These are phyloP conservation scores for Exophiala oligosperma DNA, from an alignment of 2,329 filamentous ascomycete genomes.

Conservation along the genomic window DNA sequence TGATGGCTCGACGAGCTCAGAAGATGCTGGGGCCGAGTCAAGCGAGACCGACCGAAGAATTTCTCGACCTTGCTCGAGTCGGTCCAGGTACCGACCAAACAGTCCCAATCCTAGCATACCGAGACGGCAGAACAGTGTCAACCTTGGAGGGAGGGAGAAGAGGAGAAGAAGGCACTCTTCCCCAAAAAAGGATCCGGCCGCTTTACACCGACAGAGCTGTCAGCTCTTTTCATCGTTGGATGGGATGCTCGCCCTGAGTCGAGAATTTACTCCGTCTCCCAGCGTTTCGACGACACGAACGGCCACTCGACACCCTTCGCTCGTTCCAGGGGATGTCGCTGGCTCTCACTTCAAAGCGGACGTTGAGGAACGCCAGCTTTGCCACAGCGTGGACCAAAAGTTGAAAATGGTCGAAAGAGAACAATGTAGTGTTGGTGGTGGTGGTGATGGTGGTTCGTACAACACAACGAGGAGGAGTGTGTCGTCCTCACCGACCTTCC, in stretches of 20 bases:
- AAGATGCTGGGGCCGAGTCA: neutral
- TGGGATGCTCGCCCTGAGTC: constrained; percentile 16
- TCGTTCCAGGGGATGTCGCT: constrained; percentile 5
- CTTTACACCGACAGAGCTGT: constrained; percentile 18
- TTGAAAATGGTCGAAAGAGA: neutral
- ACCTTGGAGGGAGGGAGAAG: neutral
- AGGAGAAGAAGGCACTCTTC: constrained; percentile 2
- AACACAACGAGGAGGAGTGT: neutral
- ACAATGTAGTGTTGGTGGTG: neutral
- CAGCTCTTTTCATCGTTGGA: constrained; percentile 20
- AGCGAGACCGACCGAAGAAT: neutral
- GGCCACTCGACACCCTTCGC: constrained; percentile 16
- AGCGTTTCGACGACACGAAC: constrained; percentile 7
- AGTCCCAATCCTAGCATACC: constrained; percentile 7
- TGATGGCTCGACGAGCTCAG: neutral
- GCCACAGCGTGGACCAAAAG: neutral
- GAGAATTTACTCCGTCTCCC: constrained; percentile 16
- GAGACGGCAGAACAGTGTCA: constrained; percentile 14
- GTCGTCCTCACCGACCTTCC: neutral
- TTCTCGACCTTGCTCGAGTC: neutral
- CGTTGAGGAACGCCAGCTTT: neutral
- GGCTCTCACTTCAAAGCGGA: neutral
- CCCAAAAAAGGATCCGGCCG: constrained; percentile 9
- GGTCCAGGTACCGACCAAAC: neutral
- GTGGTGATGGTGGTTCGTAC: neutral